Conservation (phyloP, 495 filamentous ascomycete genomes). For the Daldinia concentrica region DNA sequence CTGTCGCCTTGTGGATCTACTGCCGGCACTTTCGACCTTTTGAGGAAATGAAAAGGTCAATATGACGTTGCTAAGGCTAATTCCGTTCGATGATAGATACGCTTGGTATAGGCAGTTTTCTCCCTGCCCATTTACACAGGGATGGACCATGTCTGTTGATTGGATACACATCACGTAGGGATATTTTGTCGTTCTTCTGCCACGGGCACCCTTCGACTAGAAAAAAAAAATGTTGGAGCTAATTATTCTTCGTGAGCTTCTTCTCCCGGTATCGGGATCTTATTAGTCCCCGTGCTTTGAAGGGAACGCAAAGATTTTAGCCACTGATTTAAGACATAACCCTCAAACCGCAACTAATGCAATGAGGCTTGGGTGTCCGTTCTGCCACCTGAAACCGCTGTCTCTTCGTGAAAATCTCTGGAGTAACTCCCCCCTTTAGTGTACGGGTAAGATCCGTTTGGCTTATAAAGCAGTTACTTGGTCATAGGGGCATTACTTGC, state of each 20-base stretch:
- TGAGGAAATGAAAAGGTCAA: conserved; percentile 21
- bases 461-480: neutral
- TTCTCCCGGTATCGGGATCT: conserved; percentile 14
- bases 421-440: conserved; percentile 7
- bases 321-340: conserved; percentile 28
- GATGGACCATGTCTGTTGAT: neutral
- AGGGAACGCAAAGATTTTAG: conserved; percentile 18
- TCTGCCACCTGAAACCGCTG: conserved; percentile 40
- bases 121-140: conserved; percentile 5
- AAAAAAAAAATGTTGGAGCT: conserved; percentile 1
- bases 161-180: neutral
- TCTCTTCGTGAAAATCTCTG: conserved; percentile 8
- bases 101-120: conserved; percentile 22
- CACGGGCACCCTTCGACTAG: neutral
- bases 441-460: neutral
- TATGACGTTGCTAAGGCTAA: conserved; percentile 35
- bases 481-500: neutral
- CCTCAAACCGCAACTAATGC: conserved; percentile 33
- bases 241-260: conserved; percentile 5
- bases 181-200: neutral
- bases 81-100: conserved; percentile 13
- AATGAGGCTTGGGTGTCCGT: conserved; percentile 29
- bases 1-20: conserved; percentile 25
- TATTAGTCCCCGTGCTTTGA: conserved; percentile 8
- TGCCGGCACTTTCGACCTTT: conserved; percentile 24